Percentiles rank a stretch among this genome's conserved stretches.
phyloP scores from a whole-genome alignment of 2,329 filamentous ascomycete genomes.

The Aureobasidium sp. region DNA sequence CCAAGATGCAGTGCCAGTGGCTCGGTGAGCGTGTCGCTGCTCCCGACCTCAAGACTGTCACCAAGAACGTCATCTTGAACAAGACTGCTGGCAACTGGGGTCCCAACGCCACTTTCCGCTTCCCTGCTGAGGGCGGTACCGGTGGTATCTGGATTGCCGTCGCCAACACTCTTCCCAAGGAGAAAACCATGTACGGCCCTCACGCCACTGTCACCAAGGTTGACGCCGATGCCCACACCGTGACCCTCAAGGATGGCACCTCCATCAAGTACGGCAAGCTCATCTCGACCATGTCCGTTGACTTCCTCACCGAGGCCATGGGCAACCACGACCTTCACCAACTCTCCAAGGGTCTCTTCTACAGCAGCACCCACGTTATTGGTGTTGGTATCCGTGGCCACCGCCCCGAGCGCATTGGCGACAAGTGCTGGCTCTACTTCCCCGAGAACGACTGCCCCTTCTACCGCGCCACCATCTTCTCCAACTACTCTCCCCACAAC shows the following conservation, averaged over 20 bases:
- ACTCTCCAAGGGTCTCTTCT: constrained; percentile 87
- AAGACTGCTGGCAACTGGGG: constrained; percentile 98
- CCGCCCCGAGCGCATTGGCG: constrained; percentile 90
- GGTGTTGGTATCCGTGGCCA: constrained; percentile 88
- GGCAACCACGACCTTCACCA: constrained; percentile 75
- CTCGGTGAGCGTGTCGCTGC: constrained; percentile 97
- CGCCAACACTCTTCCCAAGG: constrained; percentile 81
- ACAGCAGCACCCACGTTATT: constrained; percentile 94
- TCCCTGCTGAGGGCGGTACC: constrained; percentile 90
- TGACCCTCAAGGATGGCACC: constrained; percentile 75
- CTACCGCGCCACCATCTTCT: constrained; percentile 99
- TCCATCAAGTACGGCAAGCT: constrained; percentile 88
- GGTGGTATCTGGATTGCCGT: constrained; percentile 99
- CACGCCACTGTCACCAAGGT: constrained; percentile 78
- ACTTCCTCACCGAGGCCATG: constrained; percentile 80
- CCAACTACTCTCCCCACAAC: constrained; percentile 99
- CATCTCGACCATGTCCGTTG: constrained; percentile 92
- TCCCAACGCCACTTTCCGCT: constrained; percentile 95
- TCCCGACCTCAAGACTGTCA: constrained; percentile 88
- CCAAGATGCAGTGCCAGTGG: constrained; percentile 99
- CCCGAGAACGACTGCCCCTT: constrained; percentile 98
- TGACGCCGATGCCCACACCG: constrained; percentile 76
- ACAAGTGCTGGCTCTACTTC: constrained; percentile 99
- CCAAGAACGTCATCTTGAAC: constrained; percentile 89
- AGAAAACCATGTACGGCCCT: constrained; percentile 87